These are phyloP conservation scores for Paxillus ammoniavirescens DNA, from an alignment of 768 basidiomycete genomes.

Conservation along the genomic window DNA sequence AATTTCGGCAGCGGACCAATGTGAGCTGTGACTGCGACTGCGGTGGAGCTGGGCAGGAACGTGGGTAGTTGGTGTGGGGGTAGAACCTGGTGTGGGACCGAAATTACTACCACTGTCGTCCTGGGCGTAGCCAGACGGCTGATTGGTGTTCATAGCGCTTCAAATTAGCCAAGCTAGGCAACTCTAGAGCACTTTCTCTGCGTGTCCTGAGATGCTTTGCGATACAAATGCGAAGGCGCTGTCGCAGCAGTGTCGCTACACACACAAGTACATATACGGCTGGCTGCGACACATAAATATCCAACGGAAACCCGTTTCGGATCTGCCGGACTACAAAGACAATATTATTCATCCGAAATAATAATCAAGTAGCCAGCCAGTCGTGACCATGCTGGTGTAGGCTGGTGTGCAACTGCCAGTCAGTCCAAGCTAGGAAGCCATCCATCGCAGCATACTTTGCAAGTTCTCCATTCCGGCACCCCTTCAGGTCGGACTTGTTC, in stretches of 20 bases:
- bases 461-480: too few relatives aligned
- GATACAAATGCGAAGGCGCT: background rate
- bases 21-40: conserved; percentile 52
- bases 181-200: background rate
- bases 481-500: too few relatives aligned
- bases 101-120: conserved; percentile 36
- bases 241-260: background rate
- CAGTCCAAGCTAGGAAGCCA: too few relatives aligned
- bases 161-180: background rate
- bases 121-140: conserved; percentile 16
- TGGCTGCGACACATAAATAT: too few relatives aligned
- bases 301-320: background rate
- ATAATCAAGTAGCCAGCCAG: too few relatives aligned
- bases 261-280: too few relatives aligned
- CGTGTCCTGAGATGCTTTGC: background rate
- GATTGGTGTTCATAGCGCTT: conserved; percentile 11
- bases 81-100: conserved; percentile 32
- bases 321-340: background rate
- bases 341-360: background rate
- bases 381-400: too few relatives aligned
- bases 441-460: too few relatives aligned
- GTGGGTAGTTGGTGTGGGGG: conserved; percentile 42
- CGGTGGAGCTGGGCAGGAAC: conserved; percentile 37
- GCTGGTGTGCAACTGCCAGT: too few relatives aligned
- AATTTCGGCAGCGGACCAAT: conserved; percentile 55